These are phyloP conservation scores for Xerocomellus intermedius DNA, from an alignment of 768 basidiomycete species.

Conservation along the genomic window DNA sequence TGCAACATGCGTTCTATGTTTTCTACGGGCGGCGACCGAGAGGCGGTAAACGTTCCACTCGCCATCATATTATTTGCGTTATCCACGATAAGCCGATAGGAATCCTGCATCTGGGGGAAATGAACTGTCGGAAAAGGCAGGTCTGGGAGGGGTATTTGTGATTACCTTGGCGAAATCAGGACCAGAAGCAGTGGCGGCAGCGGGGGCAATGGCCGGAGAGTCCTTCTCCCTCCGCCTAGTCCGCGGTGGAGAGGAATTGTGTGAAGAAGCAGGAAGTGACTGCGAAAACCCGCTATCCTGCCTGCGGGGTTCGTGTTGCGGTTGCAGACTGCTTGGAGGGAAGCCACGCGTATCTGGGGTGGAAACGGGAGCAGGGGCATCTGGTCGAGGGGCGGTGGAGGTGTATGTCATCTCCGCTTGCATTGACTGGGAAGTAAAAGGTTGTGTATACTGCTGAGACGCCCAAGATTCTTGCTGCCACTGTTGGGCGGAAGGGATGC, in stretches of 20 bases:
- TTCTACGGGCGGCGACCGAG: constrained; percentile 30
- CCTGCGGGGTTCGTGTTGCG: constrained; percentile 34
- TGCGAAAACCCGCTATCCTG: constrained; percentile 34
- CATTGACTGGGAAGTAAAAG: constrained; percentile 34
- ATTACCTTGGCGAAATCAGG: constrained; percentile 46
- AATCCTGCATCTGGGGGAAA: constrained; percentile 40
- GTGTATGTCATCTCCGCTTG: constrained; percentile 36
- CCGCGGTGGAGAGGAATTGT: constrained; percentile 32
- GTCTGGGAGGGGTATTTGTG: neutral
- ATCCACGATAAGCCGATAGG: constrained; percentile 44
- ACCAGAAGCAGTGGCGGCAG: constrained; percentile 26
- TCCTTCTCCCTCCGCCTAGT: constrained; percentile 39
- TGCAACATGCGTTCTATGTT: constrained; percentile 44
- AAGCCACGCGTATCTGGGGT: constrained; percentile 33
- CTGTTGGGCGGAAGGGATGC: constrained; percentile 34
- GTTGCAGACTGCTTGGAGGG: constrained; percentile 23
- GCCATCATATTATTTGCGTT: constrained; percentile 31
- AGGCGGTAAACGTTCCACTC: constrained; percentile 21
- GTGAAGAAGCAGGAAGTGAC: constrained; percentile 25
- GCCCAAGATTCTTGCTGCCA: constrained; percentile 44
- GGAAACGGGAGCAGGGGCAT: constrained; percentile 29
- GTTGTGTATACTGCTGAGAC: constrained; percentile 32
- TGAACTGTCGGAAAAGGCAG: constrained; percentile 12
- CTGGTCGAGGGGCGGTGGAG: constrained; percentile 33
- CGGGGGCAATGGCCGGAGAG: constrained; percentile 26